These are phyloP conservation scores for Cyclotella baltica DNA, from an alignment of 108 stramenopile species.

Conservation along the genomic window DNA sequence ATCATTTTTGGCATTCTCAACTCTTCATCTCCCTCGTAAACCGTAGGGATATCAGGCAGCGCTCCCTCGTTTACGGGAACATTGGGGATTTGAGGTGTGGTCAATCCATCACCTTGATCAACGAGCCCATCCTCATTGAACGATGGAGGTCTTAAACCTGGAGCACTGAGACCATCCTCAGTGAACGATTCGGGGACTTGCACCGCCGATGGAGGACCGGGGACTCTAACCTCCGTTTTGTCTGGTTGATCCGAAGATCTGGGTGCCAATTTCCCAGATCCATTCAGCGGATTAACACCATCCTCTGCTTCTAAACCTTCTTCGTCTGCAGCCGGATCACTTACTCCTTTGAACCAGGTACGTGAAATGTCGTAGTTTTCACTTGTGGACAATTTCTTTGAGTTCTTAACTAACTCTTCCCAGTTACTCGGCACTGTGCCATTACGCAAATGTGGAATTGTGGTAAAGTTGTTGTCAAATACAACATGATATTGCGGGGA, in stretches of 20 bases:
- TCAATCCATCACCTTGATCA: too few species aligned
- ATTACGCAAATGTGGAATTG: constrained; percentile 17
- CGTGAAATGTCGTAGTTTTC: too few species aligned
- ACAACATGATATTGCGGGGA: constrained; percentile 29
- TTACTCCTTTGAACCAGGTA: too few species aligned
- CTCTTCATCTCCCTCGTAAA: constrained; percentile 9
- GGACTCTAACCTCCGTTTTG: background rate
- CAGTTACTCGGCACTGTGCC: constrained; percentile 19
- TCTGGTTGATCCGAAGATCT: background rate
- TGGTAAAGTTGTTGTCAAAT: too few species aligned
- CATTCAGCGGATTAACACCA: too few species aligned
- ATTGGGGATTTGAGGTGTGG: too few species aligned
- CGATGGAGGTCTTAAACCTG: too few species aligned
- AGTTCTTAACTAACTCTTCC: constrained; percentile 13
- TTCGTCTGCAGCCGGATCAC: too few species aligned
- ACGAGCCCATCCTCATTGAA: background rate
- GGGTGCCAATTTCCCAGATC: too few species aligned
- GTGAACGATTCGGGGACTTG: too few species aligned
- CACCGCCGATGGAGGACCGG: background rate
- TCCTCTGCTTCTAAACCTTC: too few species aligned
- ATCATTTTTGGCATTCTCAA: background rate
- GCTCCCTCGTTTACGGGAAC: too few species aligned
- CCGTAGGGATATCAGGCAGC: background rate
- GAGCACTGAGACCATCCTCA: constrained; percentile 10
- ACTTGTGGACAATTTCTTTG: constrained; percentile 3